A percentile compares a stretch with the other conserved stretches of the same genome.
These are phyloP conservation scores for Durio zibethinus DNA, from an alignment of 345 rosid species.

Conservation along the genomic window DNA sequence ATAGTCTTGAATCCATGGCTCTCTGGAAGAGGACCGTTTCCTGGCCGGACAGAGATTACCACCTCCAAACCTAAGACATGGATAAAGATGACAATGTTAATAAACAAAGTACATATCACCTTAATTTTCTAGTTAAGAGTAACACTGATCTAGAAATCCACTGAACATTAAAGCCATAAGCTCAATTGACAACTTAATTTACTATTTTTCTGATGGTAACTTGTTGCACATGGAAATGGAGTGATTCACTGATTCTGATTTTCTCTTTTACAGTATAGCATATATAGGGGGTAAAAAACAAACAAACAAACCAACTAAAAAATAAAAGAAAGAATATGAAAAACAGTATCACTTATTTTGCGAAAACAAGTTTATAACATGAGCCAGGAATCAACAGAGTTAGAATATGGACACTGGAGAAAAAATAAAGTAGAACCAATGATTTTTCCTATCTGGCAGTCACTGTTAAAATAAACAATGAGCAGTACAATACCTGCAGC, in stretches of 20 bases:
- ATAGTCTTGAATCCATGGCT: constrained; percentile 68
- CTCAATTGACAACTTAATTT: background rate
- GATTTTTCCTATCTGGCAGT: background rate
- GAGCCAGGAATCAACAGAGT: background rate
- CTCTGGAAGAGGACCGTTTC: constrained; percentile 57
- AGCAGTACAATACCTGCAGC: constrained; percentile 55
- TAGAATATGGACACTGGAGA: background rate
- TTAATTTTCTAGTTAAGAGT: background rate
- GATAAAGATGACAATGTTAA: background rate
- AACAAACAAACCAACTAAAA: background rate
- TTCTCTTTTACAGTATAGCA: background rate
- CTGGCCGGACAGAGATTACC: constrained; percentile 63
- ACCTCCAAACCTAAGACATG: constrained; percentile 51
- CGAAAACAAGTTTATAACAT: background rate
- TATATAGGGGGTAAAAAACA: background rate
- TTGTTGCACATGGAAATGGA: background rate
- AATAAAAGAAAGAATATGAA: background rate
- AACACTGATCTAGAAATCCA: background rate
- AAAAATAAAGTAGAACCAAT: background rate
- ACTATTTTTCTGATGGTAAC: background rate
- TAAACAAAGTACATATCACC: background rate
- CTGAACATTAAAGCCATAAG: background rate
- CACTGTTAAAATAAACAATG: background rate
- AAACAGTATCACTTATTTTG: constrained; percentile 9
- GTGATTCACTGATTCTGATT: background rate